phyloP scores from a whole-genome alignment of 768 basidiomycete species.

The Hygrophoropsis aurantiaca region DNA sequence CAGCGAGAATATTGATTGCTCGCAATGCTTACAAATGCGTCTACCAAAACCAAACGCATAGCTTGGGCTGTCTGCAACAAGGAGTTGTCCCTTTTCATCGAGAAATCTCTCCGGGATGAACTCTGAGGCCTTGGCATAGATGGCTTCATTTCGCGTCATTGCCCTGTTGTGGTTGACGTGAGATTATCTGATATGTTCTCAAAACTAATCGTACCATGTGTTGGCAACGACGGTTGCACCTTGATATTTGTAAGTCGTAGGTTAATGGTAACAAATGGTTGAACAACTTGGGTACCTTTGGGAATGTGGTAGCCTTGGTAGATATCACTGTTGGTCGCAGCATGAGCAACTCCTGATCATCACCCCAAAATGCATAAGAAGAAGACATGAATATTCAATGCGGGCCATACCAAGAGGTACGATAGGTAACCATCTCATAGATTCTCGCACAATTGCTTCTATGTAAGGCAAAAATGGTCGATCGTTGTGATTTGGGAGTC shows the following conservation, averaged over 20 bases:
- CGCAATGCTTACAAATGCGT: not conserved
- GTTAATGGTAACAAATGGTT: not conserved
- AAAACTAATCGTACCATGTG: slow-evolving; percentile 4
- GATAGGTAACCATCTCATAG: slow-evolving; percentile 32
- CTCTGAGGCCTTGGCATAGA: slow-evolving; percentile 6
- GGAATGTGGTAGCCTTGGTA: slow-evolving; percentile 26
- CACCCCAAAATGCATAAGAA: not conserved
- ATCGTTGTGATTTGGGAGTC: slow-evolving; percentile 29
- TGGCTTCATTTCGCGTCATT: slow-evolving; percentile 11
- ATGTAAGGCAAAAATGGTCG: slow-evolving; percentile 28
- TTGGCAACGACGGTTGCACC: slow-evolving; percentile 8
- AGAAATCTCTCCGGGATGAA: slow-evolving; percentile 16
- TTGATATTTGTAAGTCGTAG: not conserved
- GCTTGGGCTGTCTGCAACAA: slow-evolving; percentile 3
- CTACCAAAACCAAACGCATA: slow-evolving; percentile 10
- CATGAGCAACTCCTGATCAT: slow-evolving; percentile 26
- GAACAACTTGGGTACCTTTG: slow-evolving; percentile 15
- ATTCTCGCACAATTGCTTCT: slow-evolving; percentile 34
- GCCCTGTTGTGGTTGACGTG: slow-evolving; percentile 7
- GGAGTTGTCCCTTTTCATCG: slow-evolving; percentile 5
- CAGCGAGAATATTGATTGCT: too few relatives aligned
- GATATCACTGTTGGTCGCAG: slow-evolving; percentile 22
- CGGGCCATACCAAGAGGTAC: slow-evolving; percentile 26
- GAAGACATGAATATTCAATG: not conserved
- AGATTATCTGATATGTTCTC: not conserved